Evolutionary conservation across 352 stramenopile genomes (phyloP), one percentile per base, ranked within the genome.

Genomic region (Peronosclerospora sorghi): DNA sequence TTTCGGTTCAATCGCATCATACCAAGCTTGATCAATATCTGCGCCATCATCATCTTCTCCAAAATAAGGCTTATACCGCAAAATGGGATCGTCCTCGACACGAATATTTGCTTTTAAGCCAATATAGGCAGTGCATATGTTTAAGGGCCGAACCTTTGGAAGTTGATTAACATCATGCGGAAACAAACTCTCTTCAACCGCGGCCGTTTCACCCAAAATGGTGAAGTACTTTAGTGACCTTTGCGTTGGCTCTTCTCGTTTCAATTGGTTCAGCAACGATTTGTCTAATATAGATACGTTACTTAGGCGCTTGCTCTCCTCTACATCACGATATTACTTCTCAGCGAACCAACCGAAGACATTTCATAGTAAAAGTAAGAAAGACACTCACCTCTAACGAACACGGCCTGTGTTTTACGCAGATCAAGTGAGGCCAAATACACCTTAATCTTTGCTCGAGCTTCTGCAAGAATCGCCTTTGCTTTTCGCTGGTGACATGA

Each of bases 51-150:
- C 86, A 37, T 96, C 68, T 54, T 97, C 89, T 14, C 84, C 86
- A 57, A 96, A 96, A 58, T 95, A 96, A 6, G 86, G 89, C 17
- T 94, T 68, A 48, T 91, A 86, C 1, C 78, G 70, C 36, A 97
- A 51, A 42, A 90, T 82, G n/a, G 73, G 65, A 46, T 96, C 80
- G 48, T 97, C 88, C 38, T 95, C 81, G 5, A 85, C 71, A 7
- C 64, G 67, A 48, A 86, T 64, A 48, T 83, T 91, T 5, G 56
- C 51, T 37, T 76, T 85, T 23, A 95, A 37, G 8, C 73, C 74
- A 1, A 81, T 62, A 28, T 65, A 86, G 5, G 74, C 59, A 8
- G 77, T 89, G 27, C 68, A 82, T 56, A 51, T 74, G 43, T 73
- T 83, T 27, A 86, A 52, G n/a, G 64, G 65, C 6, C 59, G 65